Conservation (phyloP, 129 eudicot species). For the Flaveria trinervia region DNA sequence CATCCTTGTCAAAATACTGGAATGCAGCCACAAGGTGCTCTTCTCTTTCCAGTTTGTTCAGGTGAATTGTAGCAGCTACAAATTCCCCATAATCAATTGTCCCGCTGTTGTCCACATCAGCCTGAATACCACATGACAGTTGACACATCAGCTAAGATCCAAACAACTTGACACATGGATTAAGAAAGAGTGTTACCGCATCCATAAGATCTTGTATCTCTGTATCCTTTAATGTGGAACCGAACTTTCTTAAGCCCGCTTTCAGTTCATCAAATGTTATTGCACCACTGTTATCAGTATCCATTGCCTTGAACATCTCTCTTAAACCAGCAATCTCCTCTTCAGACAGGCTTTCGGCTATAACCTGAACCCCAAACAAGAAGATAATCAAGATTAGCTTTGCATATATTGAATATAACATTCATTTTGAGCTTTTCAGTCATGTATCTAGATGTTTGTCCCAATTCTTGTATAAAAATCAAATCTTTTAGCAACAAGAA, state of each 20-base stretch:
- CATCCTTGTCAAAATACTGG: constrained; percentile 89
- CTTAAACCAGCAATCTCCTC: constrained; percentile 96
- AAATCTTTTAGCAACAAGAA: not conserved
- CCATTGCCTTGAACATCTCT: constrained; percentile 95
- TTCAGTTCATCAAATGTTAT: constrained; percentile 95
- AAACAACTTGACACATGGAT: not conserved
- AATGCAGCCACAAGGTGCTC: constrained; percentile 92
- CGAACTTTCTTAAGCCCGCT: constrained; percentile 85
- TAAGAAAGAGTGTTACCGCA: constrained; percentile 55
- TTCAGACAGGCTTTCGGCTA: constrained; percentile 95
- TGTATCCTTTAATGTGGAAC: constrained; percentile 84
- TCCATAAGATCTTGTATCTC: constrained; percentile 98
- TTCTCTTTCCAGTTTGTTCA: constrained; percentile 86
- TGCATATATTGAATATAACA: constrained; percentile 15
- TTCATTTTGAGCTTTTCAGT: not conserved
- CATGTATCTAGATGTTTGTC: not conserved
- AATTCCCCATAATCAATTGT: constrained; percentile 95
- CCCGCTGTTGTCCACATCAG: constrained; percentile 91
- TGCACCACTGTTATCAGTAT: constrained; percentile 93
- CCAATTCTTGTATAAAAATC: not conserved
- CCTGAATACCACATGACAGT: constrained; percentile 48
- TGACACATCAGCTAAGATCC: not conserved
- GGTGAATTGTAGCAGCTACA: constrained; percentile 85
- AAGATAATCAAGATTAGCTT: not conserved
- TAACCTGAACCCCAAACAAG: constrained; percentile 49